Percentiles rank a stretch among this genome's conserved stretches.
phyloP scores from a whole-genome alignment of 495 filamentous ascomycete species.

The Sphaerosporella brunnea region DNA sequence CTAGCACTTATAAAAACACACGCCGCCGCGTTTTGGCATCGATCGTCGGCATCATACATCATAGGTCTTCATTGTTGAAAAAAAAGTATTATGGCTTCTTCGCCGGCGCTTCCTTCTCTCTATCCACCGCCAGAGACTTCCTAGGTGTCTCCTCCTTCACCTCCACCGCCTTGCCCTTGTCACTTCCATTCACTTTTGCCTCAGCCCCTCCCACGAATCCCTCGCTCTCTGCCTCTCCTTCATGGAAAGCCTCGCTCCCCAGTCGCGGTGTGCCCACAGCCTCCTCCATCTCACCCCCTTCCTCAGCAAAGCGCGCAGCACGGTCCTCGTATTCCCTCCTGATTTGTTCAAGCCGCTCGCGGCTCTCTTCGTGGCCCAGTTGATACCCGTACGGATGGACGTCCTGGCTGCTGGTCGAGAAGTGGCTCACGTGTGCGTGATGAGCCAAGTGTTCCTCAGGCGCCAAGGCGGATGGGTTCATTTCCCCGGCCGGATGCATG shows the following conservation, averaged over 20 bases:
- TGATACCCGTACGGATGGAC: conserved; percentile 53
- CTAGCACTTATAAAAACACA: too few relatives aligned
- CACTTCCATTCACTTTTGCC: too few relatives aligned
- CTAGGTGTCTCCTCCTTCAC: background rate
- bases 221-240: background rate
- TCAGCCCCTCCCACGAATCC: background rate
- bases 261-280: conserved; percentile 13
- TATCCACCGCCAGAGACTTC: too few relatives aligned
- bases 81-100: too few relatives aligned
- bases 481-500: conserved; percentile 41
- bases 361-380: conserved; percentile 9
- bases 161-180: background rate
- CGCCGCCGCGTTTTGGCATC: too few relatives aligned
- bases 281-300: conserved; percentile 18
- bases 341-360: conserved; percentile 14
- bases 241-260: conserved; percentile 12
- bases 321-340: background rate
- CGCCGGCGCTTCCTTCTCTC: too few relatives aligned
- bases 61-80: too few relatives aligned
- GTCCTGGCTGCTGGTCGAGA: conserved; percentile 59
- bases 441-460: conserved; percentile 5
- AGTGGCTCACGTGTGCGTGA: conserved; percentile 43
- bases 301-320: conserved; percentile 12
- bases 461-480: background rate
- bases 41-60: too few relatives aligned